phyloP scores from a whole-genome alignment of 2,329 filamentous ascomycete species.

The Sclerotinia glacialis region DNA sequence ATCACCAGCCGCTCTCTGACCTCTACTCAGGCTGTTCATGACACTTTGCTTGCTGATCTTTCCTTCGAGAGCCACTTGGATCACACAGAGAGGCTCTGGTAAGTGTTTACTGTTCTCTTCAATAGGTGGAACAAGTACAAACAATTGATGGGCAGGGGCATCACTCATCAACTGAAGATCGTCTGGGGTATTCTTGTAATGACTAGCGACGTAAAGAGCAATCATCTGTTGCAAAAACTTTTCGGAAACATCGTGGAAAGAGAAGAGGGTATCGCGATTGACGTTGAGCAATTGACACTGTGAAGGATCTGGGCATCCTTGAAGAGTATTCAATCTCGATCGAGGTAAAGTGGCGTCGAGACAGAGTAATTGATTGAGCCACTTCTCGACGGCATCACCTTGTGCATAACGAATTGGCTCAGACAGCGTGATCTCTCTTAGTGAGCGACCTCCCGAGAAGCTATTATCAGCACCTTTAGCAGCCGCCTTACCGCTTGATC shows the following conservation, averaged over 20 bases:
- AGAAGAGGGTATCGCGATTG: constrained; percentile 96
- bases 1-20: constrained; percentile 85
- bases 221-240: constrained; percentile 99
- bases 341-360: constrained; percentile 87
- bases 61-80: constrained; percentile 92
- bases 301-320: constrained; percentile 82
- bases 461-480: constrained; percentile 60
- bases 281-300: constrained; percentile 91
- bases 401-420: constrained; percentile 94
- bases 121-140: constrained; percentile 85
- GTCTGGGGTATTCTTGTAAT: constrained; percentile 98
- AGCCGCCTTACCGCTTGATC: constrained; percentile 67
- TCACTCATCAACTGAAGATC: constrained; percentile 99
- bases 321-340: constrained; percentile 43
- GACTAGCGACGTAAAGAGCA: constrained; percentile 91
- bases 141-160: constrained; percentile 93
- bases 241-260: constrained; percentile 94
- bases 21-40: constrained; percentile 81
- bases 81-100: constrained; percentile 89
- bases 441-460: constrained; percentile 66
- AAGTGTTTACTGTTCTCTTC: constrained; percentile 73
- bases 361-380: constrained; percentile 91
- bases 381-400: constrained; percentile 89
- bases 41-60: constrained; percentile 93
- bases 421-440: constrained; percentile 87